Base-by-base conservation (phyloP, 2,329 filamentous ascomycete genomes). In the Colletotrichum lentis region DNA sequence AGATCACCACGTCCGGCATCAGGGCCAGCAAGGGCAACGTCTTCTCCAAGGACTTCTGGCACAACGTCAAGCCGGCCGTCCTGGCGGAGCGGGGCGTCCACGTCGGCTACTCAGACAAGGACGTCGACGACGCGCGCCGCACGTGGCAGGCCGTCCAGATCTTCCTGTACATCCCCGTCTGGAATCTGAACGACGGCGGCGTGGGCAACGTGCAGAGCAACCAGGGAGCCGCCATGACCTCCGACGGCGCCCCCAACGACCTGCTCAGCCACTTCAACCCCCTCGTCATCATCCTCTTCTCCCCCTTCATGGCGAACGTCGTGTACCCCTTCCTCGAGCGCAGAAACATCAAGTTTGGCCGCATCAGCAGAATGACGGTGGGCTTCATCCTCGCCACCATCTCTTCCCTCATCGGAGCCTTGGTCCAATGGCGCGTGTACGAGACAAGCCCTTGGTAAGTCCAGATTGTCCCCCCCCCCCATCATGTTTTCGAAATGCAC, bases 41-140 rank as follows among this genome's bases (percentile, higher is more conserved):
- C 71, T 83, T 86, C 69, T 79, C 80, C 55, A 80, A 81, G 35
- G 79, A 81, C 18, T 85, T 90, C 74, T 91, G 88, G 88, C 80
- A 89, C 27, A 79, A 80, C 20, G 85, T 85, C 37, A 85, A 84
- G 79, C 89, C 89, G 7, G 85, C 83, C 55, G 77, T 79, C 12
- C 80, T 88, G 37, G 79, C 79, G 1, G 80, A 71, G 74, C 77
- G 72, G 77, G 82, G 73, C 80, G 68, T 70, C 0, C 83, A 80
- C 77, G 89, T 90, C 81, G 58, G 69, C 18, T 91, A 89, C 71
- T 86, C 88, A 50, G 88, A 91, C 72, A 85, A 84, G 43, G 90
- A 88, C 81, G 89, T 93, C 58, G 86, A 88, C 72, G 88, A 91
- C 72, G 85, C 90, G 16, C 81, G 82, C 62, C 86, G 89, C 74